A percentile compares a stretch with the other conserved stretches of the same genome.
Conservation (phyloP, 2,329 filamentous ascomycete species). For the Emydomyces testavorans region DNA sequence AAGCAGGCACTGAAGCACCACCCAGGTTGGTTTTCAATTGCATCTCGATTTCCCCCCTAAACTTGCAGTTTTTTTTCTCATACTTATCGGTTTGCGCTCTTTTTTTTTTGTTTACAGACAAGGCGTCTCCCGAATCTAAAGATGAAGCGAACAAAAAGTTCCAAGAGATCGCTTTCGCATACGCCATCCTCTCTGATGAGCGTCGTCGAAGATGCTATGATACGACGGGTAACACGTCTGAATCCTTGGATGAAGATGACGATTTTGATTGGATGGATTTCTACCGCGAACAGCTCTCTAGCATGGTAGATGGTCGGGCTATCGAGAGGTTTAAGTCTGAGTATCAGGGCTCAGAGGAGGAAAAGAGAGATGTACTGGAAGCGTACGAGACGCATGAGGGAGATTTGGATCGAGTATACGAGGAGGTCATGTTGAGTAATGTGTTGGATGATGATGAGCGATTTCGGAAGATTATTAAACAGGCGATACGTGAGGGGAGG, state of each 20-base stretch:
- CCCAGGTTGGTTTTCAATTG: slow-evolving; percentile 48
- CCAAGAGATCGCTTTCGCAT: slow-evolving; percentile 84
- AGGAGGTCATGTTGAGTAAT: slow-evolving; percentile 75
- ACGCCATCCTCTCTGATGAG: slow-evolving; percentile 79
- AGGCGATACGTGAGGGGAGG: slow-evolving; percentile 59
- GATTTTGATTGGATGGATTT: slow-evolving; percentile 86
- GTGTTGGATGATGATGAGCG: slow-evolving; percentile 73
- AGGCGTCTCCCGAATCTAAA: slow-evolving; percentile 57
- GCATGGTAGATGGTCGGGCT: slow-evolving; percentile 59
- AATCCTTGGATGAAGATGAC: slow-evolving; percentile 58
- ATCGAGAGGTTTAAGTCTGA: slow-evolving; percentile 64
- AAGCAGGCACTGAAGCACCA: slow-evolving; percentile 82
- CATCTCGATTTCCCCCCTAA: too few species aligned
- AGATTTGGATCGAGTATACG: slow-evolving; percentile 65
- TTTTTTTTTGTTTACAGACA: slow-evolving; percentile 46
- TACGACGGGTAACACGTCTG: slow-evolving; percentile 74
- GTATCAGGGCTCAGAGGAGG: slow-evolving; percentile 81
- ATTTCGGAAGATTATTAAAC: slow-evolving; percentile 68
- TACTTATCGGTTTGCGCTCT: too few species aligned
- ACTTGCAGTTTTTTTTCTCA: too few species aligned
- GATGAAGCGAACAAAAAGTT: slow-evolving; percentile 67
- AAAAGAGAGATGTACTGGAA: slow-evolving; percentile 62
- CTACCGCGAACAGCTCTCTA: slow-evolving; percentile 72
- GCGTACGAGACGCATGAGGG: slow-evolving; percentile 66
- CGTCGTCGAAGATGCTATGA: slow-evolving; percentile 77